Percentiles rank a stretch among this genome's conserved stretches.
Conservation (phyloP, 2,329 filamentous ascomycete species). For the Trichoderma sp. region DNA sequence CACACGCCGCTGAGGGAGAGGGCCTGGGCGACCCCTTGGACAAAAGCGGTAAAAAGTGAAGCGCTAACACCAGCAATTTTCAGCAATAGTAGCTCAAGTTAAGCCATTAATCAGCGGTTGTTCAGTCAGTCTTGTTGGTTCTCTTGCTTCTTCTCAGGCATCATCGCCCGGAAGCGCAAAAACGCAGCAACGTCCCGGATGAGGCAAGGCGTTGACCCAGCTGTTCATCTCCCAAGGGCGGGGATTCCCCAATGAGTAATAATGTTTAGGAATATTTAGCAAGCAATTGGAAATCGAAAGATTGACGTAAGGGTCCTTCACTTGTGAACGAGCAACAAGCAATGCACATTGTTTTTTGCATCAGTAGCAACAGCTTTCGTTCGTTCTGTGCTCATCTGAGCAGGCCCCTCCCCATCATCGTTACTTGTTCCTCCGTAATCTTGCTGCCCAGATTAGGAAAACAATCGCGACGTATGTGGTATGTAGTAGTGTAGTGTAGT, state of each 20-base stretch:
- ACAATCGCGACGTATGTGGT: background rate
- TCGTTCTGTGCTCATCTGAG: background rate
- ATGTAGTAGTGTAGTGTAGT: too few species aligned
- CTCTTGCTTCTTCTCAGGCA: background rate
- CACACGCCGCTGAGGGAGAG: background rate
- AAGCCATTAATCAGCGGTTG: background rate
- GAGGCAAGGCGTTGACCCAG: background rate
- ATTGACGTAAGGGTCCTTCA: background rate
- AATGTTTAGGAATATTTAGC: background rate
- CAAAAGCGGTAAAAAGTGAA: background rate
- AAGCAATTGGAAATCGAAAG: background rate
- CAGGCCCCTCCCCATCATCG: background rate
- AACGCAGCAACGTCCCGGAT: background rate
- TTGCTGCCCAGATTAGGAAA: slow-evolving; percentile 9
- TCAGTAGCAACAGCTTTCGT: background rate
- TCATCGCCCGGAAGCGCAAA: background rate
- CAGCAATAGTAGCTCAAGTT: too few species aligned
- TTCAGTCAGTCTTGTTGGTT: background rate
- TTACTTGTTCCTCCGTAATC: background rate
- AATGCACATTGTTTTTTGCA: background rate
- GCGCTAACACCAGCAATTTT: too few species aligned
- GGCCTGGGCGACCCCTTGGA: background rate
- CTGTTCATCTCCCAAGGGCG: background rate
- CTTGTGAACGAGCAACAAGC: background rate
- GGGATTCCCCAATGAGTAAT: background rate